phyloP scores from a whole-genome alignment of 129 eudicot species.

The Lonicera japonica region DNA sequence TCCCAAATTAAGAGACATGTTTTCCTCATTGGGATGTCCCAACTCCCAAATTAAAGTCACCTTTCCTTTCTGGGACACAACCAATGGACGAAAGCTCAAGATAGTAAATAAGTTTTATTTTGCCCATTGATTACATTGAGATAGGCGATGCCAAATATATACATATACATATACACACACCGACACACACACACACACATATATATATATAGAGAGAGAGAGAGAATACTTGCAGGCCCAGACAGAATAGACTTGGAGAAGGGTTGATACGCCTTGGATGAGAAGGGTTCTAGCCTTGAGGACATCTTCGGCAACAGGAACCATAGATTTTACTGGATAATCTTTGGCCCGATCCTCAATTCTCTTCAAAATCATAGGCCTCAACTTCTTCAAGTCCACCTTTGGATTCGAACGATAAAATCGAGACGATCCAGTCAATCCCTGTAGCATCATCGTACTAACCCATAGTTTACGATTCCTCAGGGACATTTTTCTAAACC shows the following conservation, averaged over 20 bases:
- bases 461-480: slow-evolving; percentile 12
- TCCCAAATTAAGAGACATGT: too few species aligned
- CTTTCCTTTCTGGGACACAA: too few species aligned
- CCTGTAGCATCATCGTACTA: slow-evolving; percentile 1
- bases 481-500: slow-evolving; percentile 10
- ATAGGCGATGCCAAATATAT: too few species aligned
- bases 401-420: slow-evolving; percentile 29
- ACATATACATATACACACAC: neutral
- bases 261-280: slow-evolving; percentile 65
- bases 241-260: slow-evolving; percentile 55
- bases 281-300: slow-evolving; percentile 48
- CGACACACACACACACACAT: too few species aligned
- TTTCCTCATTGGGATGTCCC: too few species aligned
- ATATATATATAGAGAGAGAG: neutral
- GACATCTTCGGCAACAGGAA: slow-evolving; percentile 71
- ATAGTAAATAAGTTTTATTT: too few species aligned
- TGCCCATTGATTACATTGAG: too few species aligned
- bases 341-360: slow-evolving; percentile 59
- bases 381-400: slow-evolving; percentile 56
- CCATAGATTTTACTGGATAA: slow-evolving; percentile 63
- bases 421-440: slow-evolving; percentile 14
- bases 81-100: too few species aligned
- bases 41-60: too few species aligned
- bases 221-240: slow-evolving; percentile 82
- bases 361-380: slow-evolving; percentile 74